Conservation (phyloP, 2,329 filamentous ascomycete genomes). For the Xylaria sp. region DNA sequence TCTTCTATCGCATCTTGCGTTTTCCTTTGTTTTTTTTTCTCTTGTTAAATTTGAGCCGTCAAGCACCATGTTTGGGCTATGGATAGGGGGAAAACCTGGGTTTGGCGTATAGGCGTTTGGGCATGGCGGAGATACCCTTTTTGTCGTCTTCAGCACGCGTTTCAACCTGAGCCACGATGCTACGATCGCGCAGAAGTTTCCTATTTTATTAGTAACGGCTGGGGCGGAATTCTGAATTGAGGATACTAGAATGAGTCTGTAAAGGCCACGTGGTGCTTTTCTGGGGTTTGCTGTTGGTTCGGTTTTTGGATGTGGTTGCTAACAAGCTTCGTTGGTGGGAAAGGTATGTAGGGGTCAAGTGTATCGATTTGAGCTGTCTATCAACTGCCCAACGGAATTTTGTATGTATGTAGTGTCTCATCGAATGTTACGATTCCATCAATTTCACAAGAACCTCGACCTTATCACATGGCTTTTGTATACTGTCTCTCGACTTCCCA, state of each 20-base stretch:
- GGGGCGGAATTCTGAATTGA: constrained; percentile 30
- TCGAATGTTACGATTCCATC: constrained; percentile 18
- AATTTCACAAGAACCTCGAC: constrained; percentile 32
- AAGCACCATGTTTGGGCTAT: constrained; percentile 9
- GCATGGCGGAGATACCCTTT: constrained; percentile 40
- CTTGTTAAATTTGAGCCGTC: constrained; percentile 6
- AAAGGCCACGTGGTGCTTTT: constrained; percentile 6
- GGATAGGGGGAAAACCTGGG: constrained; percentile 12
- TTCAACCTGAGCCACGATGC: constrained; percentile 30
- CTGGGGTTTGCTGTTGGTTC: constrained; percentile 8
- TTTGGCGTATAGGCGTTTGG: constrained; percentile 38
- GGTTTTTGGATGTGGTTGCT: neutral
- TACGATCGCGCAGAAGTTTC: constrained; percentile 23
- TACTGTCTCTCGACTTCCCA: constrained; percentile 33
- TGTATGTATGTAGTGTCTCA: constrained; percentile 5
- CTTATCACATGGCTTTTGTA: constrained; percentile 30
- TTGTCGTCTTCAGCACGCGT: constrained; percentile 35
- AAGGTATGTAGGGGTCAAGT: neutral
- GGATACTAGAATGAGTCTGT: constrained; percentile 10
- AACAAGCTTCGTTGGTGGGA: neutral
- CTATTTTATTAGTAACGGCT: constrained; percentile 31
- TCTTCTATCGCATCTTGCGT: neutral
- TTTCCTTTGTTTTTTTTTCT: too few species aligned
- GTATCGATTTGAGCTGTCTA: neutral
- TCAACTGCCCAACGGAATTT: neutral